Evolutionary conservation across 176 grass and related monocot genomes (phyloP), one percentile per base, ranked within the genome.

Genomic region (Phoenix dactylifera): DNA sequence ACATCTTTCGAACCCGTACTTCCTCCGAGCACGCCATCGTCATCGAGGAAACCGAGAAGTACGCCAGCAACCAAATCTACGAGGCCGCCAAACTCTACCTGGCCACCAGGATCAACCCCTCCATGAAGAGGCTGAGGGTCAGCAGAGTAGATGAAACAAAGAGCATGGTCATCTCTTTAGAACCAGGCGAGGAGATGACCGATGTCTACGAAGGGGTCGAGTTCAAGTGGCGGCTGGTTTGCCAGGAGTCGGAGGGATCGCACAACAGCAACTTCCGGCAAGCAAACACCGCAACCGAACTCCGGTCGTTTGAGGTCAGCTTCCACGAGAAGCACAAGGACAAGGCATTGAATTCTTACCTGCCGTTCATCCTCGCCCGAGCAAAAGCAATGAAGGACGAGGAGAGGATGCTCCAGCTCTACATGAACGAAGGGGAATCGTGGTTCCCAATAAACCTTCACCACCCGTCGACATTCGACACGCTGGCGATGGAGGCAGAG

Each of bases 241-340:
- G 73, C 67, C 76, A 51, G 7, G 3, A 51, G 19, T 19, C 63
- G 7, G 90, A 90, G 16, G 75, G 52, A 69, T 9, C 70, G 4
- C 23, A 49, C 22, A 49, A 20, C 44, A 28, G 64, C 54, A 30
- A 30, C 28, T 30, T 4, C 28, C 28, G 28, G 20, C 20, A 20
- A 20, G 20, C 20, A 20, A 20, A 20, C 20, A 20, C 20, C 20
- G 20, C 20, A 6, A 72, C 49, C 24, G 79, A 87, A 73, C 58
- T 77, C 16, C 80, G 80, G 1, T 79, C 74, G 18, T 87, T 87
- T 48, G 90, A 90, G 90, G 69, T 95, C 82, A 77, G 51, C 64
- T 95, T 90, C 77, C 74, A 95, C 74, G 65, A 61, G 77, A 75
- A 81, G 75, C 76, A 84, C 77, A 87, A 89, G 75, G 86, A 87